Evolutionary conservation across 306 rosid species (phyloP).

Genomic region (Acacia crassicarpa): DNA sequence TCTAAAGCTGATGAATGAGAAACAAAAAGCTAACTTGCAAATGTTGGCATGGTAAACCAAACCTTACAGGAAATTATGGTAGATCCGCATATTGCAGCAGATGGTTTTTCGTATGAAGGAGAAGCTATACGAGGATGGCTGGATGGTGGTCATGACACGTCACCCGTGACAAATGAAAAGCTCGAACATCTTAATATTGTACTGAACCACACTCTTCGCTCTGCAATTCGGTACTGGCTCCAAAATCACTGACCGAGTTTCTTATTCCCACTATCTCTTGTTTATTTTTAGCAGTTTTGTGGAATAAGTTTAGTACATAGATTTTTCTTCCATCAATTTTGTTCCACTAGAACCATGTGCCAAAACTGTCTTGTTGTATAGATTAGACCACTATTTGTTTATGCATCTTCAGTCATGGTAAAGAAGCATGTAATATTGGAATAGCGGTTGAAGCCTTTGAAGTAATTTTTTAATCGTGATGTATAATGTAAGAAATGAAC

Average conservation of each 20-base stretch:
- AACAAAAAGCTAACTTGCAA: background rate
- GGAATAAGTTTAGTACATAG: constrained; percentile 4
- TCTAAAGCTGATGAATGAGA: background rate
- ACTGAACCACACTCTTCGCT: constrained; percentile 82
- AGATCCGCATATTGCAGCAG: constrained; percentile 95
- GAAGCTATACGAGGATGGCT: constrained; percentile 92
- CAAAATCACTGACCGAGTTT: constrained; percentile 50
- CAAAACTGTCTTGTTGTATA: constrained; percentile 11
- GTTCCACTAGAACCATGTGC: background rate
- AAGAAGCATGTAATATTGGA: too few relatives aligned
- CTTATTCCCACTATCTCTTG: constrained; percentile 23
- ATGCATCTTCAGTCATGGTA: too few relatives aligned
- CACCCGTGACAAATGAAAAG: constrained; percentile 79
- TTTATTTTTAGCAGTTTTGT: constrained; percentile 22
- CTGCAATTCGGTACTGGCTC: constrained; percentile 88
- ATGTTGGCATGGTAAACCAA: background rate
- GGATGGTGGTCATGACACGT: constrained; percentile 75
- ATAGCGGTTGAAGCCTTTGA: too few relatives aligned
- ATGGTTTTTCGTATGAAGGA: constrained; percentile 89
- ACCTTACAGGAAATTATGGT: constrained; percentile 81
- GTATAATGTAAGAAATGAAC: fast-evolving
- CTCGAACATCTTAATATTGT: constrained; percentile 68
- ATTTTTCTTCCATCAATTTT: constrained; percentile 3
- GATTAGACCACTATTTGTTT: background rate
- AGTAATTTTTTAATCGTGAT: too few relatives aligned